Evolutionary conservation across 176 grass and related monocot genomes (phyloP).

Genomic region (Musa schizocarpa): DNA sequence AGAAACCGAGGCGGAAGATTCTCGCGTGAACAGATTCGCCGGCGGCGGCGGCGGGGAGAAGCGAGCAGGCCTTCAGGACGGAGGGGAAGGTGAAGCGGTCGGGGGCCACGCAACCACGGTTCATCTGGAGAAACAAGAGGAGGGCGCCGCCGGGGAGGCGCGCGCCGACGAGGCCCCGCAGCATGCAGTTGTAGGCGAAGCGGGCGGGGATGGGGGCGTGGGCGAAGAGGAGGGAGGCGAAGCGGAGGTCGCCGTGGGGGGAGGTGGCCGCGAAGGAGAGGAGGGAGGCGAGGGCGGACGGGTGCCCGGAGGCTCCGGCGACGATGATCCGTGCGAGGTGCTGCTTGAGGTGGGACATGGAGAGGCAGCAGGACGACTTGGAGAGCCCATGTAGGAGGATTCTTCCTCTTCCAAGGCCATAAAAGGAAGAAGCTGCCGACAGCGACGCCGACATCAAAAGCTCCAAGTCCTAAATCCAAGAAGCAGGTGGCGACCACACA

Average conservation of each 20-base stretch:
- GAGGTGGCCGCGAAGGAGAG: conserved; percentile 9
- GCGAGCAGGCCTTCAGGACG: conserved; percentile 17
- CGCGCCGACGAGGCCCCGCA: conserved; percentile 1
- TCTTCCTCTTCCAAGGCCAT: neutral
- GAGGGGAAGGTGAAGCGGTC: conserved; percentile 19
- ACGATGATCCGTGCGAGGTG: neutral
- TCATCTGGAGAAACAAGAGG: conserved; percentile 14
- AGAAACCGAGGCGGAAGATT: conserved; percentile 8
- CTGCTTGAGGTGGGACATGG: conserved; percentile 7
- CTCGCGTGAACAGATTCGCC: conserved; percentile 7
- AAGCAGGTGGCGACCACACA: too few species aligned
- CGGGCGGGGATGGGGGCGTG: neutral
- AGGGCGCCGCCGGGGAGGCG: conserved; percentile 7
- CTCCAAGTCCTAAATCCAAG: too few species aligned
- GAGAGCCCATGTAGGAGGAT: neutral
- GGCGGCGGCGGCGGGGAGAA: neutral
- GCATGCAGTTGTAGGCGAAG: conserved; percentile 14
- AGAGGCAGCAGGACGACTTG: neutral
- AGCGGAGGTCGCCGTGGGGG: neutral
- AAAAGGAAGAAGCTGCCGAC: neutral
- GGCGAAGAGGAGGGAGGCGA: conserved; percentile 3
- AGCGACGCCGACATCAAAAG: neutral
- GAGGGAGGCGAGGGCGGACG: conserved; percentile 2
- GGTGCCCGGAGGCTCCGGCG: neutral
- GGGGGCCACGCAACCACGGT: neutral